Conservation (phyloP, 257 asterid genomes). For the Cruciata laevipes region DNA sequence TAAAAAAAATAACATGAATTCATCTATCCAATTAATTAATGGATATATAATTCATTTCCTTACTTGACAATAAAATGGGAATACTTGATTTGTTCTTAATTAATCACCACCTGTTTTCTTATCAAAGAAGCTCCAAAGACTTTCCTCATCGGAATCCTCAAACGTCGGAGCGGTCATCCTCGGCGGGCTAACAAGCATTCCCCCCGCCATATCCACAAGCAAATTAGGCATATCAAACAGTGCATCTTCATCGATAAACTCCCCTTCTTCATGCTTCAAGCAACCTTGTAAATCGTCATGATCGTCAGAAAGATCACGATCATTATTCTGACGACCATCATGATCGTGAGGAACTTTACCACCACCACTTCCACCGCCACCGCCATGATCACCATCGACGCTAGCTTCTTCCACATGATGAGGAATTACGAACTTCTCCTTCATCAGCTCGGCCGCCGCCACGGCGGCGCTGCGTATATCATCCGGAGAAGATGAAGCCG, state of each 20-base stretch:
- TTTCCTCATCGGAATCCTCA: conserved; percentile 28
- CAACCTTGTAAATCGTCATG: neutral
- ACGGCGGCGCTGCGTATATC: conserved; percentile 48
- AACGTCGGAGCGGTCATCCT: conserved; percentile 23
- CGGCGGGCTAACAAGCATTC: conserved; percentile 47
- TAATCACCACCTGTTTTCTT: neutral
- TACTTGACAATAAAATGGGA: neutral
- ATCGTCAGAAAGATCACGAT: neutral
- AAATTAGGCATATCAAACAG: conserved; percentile 40
- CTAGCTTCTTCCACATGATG: neutral
- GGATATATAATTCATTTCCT: neutral
- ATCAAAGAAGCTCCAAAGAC: conserved; percentile 27
- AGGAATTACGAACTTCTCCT: neutral
- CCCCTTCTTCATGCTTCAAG: neutral
- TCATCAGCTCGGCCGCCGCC: conserved; percentile 37
- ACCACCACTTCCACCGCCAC: neutral
- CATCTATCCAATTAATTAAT: neutral
- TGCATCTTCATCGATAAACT: conserved; percentile 35
- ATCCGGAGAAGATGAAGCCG: conserved; percentile 33
- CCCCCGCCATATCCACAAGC: conserved; percentile 48
- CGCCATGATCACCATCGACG: neutral
- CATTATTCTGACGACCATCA: neutral
- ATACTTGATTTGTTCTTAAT: neutral
- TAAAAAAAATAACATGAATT: no score
- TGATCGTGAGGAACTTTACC: neutral